A percentile compares a stretch with the other conserved stretches of the same genome.
Evolutionary conservation across 2,329 filamentous ascomycete genomes (phyloP).

Genomic region (Basipetospora sp.): DNA sequence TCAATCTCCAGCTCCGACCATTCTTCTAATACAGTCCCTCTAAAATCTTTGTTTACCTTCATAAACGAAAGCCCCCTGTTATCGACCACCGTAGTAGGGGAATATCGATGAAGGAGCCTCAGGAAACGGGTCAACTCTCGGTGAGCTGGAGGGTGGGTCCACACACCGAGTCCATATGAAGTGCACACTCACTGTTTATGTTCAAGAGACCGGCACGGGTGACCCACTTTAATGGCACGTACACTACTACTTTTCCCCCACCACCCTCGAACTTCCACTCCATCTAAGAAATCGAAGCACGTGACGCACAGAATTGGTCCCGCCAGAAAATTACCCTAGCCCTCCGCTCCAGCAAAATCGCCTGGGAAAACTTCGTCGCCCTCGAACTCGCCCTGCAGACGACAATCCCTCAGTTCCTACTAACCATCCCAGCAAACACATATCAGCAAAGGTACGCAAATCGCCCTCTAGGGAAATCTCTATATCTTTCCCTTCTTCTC

Average conservation of each 20-base stretch:
- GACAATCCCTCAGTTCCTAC: slow-evolving; percentile 4
- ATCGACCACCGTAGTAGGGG: too few species aligned
- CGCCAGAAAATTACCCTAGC: slow-evolving; percentile 5
- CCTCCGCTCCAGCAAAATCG: slow-evolving; percentile 2
- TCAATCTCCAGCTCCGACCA: too few species aligned
- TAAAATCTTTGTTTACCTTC: too few species aligned
- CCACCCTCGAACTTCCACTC: not conserved
- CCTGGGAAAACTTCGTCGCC: slow-evolving; percentile 4
- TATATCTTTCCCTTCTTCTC: too few species aligned
- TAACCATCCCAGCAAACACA: slow-evolving; percentile 5
- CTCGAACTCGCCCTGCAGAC: slow-evolving; percentile 1
- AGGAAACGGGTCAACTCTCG: not conserved
- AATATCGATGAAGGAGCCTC: too few species aligned
- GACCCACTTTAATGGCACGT: too few species aligned
- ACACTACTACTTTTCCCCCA: too few species aligned
- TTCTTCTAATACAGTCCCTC: too few species aligned
- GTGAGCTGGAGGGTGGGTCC: not conserved
- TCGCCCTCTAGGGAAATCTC: not conserved
- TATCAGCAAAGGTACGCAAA: slow-evolving; percentile 5
- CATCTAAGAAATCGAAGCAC: not conserved
- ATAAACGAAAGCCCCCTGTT: too few species aligned
- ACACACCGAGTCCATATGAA: too few species aligned
- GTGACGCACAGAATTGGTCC: slow-evolving; percentile 7
- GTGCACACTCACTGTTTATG: too few species aligned
- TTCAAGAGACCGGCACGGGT: too few species aligned